Evolutionary conservation across 139 green algal genomes (phyloP).

Genomic region (Trebouxia sp.): DNA sequence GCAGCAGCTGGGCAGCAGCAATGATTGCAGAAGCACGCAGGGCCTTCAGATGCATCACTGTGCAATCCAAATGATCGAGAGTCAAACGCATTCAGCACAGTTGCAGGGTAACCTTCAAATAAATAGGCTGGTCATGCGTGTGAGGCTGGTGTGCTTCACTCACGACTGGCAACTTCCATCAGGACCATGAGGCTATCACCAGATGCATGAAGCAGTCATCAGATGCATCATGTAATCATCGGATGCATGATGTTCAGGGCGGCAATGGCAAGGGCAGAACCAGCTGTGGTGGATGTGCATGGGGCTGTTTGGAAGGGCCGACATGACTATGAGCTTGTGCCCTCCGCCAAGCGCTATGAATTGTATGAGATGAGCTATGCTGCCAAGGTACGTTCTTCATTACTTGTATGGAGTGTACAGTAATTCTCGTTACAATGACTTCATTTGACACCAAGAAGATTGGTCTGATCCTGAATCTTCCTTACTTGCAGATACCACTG

Average conservation of each 20-base stretch:
- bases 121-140: too few relatives aligned
- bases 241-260: constrained; percentile 29
- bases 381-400: constrained; percentile 51
- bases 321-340: constrained; percentile 47
- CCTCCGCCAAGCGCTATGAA: constrained; percentile 60
- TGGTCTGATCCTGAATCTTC: neutral
- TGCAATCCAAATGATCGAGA: too few relatives aligned
- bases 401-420: neutral
- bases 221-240: neutral
- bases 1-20: too few relatives aligned
- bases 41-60: too few relatives aligned
- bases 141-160: too few relatives aligned
- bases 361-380: constrained; percentile 71
- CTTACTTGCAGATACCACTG: too few relatives aligned
- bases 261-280: constrained; percentile 50
- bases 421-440: neutral
- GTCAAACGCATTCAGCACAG: too few relatives aligned
- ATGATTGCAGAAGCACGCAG: too few relatives aligned
- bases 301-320: constrained; percentile 49
- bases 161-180: too few relatives aligned
- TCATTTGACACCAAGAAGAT: neutral
- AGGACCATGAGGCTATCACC: too few relatives aligned
- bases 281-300: constrained; percentile 57
- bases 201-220: too few relatives aligned
- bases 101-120: too few relatives aligned